Percentiles rank a stretch among this genome's conserved stretches.
Conservation (phyloP, 2,329 filamentous ascomycete species). For the Pseudofabraea citricarpa region DNA sequence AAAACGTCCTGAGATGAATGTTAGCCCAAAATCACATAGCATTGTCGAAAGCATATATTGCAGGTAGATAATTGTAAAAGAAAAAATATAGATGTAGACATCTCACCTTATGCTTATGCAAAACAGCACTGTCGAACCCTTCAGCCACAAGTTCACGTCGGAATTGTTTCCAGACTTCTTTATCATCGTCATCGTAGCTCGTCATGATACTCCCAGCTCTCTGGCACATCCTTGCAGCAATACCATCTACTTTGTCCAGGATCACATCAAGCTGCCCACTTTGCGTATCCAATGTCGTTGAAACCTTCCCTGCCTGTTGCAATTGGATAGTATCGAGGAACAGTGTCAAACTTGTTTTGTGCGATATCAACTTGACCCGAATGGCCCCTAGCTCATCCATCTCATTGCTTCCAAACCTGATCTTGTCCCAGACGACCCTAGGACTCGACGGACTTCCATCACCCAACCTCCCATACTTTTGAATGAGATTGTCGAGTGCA, state of each 20-base stretch:
- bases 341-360: slow-evolving; percentile 48
- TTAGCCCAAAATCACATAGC: too few relatives aligned
- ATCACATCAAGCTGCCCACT: slow-evolving; percentile 43
- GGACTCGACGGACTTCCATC: slow-evolving; percentile 13
- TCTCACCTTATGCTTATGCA: slow-evolving; percentile 51
- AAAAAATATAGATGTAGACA: background rate
- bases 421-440: slow-evolving; percentile 20
- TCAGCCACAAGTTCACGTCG: slow-evolving; percentile 52
- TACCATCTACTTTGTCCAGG: slow-evolving; percentile 54
- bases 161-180: slow-evolving; percentile 54
- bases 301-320: slow-evolving; percentile 38
- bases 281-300: slow-evolving; percentile 20
- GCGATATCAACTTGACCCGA: slow-evolving; percentile 40
- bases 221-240: slow-evolving; percentile 47
- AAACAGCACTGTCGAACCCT: slow-evolving; percentile 53
- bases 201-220: slow-evolving; percentile 32
- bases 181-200: slow-evolving; percentile 36
- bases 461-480: slow-evolving; percentile 34
- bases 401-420: slow-evolving; percentile 25
- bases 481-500: slow-evolving; percentile 48
- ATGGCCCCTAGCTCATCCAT: slow-evolving; percentile 26
- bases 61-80: too few relatives aligned
- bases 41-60: too few relatives aligned
- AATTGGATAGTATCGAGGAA: slow-evolving; percentile 55
- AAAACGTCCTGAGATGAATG: slow-evolving; percentile 46